Conservation (phyloP, 148 eudicot species). For the Vaccinium myrtillus region DNA sequence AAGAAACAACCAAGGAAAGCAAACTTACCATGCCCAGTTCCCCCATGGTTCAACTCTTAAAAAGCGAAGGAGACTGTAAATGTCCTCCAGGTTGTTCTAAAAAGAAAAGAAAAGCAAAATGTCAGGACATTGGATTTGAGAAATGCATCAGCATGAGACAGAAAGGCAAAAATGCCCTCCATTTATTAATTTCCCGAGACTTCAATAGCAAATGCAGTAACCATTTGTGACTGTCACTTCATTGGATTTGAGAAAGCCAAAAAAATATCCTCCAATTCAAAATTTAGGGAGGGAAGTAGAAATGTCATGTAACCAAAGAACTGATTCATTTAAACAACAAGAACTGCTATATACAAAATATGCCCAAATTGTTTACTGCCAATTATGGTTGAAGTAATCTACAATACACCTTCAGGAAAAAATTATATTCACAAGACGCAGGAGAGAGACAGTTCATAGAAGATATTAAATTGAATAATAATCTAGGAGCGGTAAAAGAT, state of each 20-base stretch:
- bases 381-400: neutral
- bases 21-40: slow-evolving; percentile 94
- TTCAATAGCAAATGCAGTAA: neutral
- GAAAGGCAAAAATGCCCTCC: neutral
- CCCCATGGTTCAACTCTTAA: slow-evolving; percentile 98
- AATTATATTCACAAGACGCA: neutral
- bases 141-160: neutral
- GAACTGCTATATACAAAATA: neutral
- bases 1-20: neutral
- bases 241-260: neutral
- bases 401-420: neutral
- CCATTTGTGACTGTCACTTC: neutral
- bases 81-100: slow-evolving; percentile 94
- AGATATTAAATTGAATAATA: neutral
- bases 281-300: neutral
- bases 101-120: slow-evolving; percentile 24
- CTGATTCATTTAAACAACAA: neutral
- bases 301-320: neutral
- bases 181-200: neutral
- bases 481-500: neutral
- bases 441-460: neutral
- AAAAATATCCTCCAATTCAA: neutral
- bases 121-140: slow-evolving; percentile 19
- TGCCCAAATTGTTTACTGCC: neutral
- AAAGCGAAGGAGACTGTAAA: slow-evolving; percentile 92